Conservation (phyloP, 192 early-diverging fungal species). For the Fimicolochytrium jonesii region DNA sequence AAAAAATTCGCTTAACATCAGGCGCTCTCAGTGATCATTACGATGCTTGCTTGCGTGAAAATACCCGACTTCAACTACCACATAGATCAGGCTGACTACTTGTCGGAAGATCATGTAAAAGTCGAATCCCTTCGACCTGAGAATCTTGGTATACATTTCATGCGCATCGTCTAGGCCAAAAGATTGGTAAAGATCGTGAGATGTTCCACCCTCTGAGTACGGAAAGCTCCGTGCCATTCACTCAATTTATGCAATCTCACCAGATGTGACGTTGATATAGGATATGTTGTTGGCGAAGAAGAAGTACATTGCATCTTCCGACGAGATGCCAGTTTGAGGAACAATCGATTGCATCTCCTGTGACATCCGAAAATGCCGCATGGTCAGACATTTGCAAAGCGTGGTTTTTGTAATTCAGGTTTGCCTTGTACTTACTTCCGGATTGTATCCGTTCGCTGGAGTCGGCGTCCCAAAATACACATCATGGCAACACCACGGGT, state of each 20-base stretch:
- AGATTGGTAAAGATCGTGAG: background rate
- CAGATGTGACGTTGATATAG: background rate
- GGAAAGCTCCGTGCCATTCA: background rate
- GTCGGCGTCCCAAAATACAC: background rate
- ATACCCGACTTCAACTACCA: background rate
- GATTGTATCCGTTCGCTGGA: background rate
- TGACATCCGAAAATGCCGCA: background rate
- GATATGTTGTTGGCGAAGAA: background rate
- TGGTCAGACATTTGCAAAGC: background rate
- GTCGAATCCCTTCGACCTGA: conserved; percentile 3
- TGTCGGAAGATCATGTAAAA: conserved; percentile 8
- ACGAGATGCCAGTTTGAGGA: conserved; percentile 3
- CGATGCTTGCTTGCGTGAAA: too few species aligned
- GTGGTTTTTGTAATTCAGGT: background rate
- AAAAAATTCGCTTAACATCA: too few species aligned
- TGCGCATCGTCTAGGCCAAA: background rate
- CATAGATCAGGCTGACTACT: background rate
- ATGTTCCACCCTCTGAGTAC: background rate
- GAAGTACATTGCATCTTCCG: background rate
- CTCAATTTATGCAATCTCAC: background rate
- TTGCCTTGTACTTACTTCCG: background rate
- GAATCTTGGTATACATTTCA: background rate
- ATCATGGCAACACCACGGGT: conserved; percentile 4
- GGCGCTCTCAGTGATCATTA: too few species aligned
- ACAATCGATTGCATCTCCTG: background rate